These are phyloP conservation scores for Tanacetum coccineum DNA, from an alignment of 129 eudicot genomes.

Conservation along the genomic window DNA sequence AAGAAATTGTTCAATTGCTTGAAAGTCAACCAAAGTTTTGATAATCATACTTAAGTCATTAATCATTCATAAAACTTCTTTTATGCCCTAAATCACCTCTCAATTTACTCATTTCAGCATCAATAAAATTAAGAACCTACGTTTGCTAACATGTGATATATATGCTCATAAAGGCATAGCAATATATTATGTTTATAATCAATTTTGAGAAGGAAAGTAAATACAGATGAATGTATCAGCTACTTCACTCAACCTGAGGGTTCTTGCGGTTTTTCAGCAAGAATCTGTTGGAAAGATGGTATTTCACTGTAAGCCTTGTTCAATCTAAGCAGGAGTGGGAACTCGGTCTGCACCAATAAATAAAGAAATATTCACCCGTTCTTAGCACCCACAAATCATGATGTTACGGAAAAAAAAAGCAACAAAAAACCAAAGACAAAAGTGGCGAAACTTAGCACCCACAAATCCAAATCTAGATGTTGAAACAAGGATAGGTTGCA, in stretches of 20 bases:
- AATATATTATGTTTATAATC: background rate
- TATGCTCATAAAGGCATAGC: background rate
- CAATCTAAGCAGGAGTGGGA: constrained; percentile 53
- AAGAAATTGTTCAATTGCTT: too few species aligned
- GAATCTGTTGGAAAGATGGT: constrained; percentile 44
- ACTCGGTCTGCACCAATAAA: constrained; percentile 45
- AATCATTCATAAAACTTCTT: too few species aligned
- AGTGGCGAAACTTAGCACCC: too few species aligned
- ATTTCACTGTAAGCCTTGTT: constrained; percentile 51
- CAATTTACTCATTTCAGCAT: background rate
- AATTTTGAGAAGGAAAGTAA: background rate
- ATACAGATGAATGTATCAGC: background rate
- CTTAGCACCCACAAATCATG: too few species aligned
- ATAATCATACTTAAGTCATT: too few species aligned
- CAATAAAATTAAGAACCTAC: background rate
- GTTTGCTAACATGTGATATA: constrained; percentile 1
- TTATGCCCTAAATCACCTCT: background rate
- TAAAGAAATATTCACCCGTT: background rate
- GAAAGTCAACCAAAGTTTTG: too few species aligned
- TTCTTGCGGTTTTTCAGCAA: constrained; percentile 12
- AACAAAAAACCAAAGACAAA: background rate
- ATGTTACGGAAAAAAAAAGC: background rate
- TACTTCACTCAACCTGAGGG: constrained; percentile 17
- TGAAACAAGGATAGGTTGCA: too few species aligned
- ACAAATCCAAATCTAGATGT: too few species aligned